These are phyloP conservation scores for Huntiella savannae DNA, from an alignment of 2,329 filamentous ascomycete genomes.

Conservation along the genomic window DNA sequence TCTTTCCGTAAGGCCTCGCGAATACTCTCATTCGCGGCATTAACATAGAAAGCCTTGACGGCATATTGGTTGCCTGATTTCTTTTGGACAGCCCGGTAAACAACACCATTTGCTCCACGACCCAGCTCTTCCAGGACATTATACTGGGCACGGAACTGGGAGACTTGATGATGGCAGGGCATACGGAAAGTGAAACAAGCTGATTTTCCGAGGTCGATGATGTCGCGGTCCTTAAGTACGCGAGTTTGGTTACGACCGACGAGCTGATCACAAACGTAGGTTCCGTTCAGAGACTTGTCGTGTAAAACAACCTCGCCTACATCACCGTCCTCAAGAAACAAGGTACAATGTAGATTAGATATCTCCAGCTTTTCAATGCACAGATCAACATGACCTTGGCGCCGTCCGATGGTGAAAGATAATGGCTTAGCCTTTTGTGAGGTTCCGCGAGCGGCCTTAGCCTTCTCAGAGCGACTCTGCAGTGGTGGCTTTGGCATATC, in stretches of 20 bases:
- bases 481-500: constrained; percentile 42
- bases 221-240: constrained; percentile 74
- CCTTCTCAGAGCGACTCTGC: constrained; percentile 19
- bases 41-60: constrained; percentile 85
- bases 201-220: constrained; percentile 70
- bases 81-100: constrained; percentile 80
- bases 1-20: constrained; percentile 61
- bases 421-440: constrained; percentile 17
- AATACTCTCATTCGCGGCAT: constrained; percentile 28
- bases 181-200: constrained; percentile 86
- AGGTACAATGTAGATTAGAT: constrained; percentile 62
- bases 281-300: constrained; percentile 89
- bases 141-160: constrained; percentile 69
- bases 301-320: constrained; percentile 52
- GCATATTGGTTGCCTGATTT: constrained; percentile 65
- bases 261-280: constrained; percentile 81
- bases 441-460: constrained; percentile 19
- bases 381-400: constrained; percentile 31
- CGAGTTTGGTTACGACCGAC: constrained; percentile 83
- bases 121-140: constrained; percentile 68
- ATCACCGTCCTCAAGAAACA: constrained; percentile 43
- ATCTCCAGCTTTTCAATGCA: constrained; percentile 43
- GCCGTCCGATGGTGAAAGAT: constrained; percentile 9
- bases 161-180: constrained; percentile 43
- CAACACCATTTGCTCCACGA: constrained; percentile 88